Conservation (phyloP, 306 rosid species). For the Cyamopsis tetragonoloba region DNA sequence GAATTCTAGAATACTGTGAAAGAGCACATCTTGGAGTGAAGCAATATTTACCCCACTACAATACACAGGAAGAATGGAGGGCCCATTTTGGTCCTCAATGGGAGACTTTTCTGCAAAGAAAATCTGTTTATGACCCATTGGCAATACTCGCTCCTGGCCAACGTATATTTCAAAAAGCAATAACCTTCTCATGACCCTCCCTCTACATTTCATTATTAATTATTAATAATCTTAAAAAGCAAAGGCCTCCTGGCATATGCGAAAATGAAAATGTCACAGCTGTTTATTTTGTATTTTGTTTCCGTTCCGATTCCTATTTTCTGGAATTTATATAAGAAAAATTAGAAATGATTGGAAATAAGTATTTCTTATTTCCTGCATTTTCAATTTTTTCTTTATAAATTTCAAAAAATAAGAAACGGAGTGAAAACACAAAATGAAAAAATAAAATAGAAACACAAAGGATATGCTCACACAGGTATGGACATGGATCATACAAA, state of each 20-base stretch:
- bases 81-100: constrained; percentile 86
- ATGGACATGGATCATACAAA: constrained; percentile 3
- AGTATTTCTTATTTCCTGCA: no score
- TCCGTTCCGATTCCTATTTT: no score
- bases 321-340: no score
- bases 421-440: no score
- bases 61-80: constrained; percentile 70
- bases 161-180: constrained; percentile 80
- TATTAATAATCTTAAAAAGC: not conserved
- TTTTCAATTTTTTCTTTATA: no score
- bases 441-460: no score
- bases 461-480: not conserved
- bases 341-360: no score
- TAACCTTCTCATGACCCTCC: constrained; percentile 38
- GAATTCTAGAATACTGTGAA: constrained; percentile 78
- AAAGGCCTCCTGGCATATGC: constrained; percentile 2
- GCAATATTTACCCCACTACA: constrained; percentile 87
- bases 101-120: constrained; percentile 69
- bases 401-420: no score
- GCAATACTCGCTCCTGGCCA: constrained; percentile 92
- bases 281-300: no score
- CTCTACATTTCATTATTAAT: not conserved
- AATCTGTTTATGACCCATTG: constrained; percentile 81
- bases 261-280: constrained; percentile 15
- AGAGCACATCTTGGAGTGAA: constrained; percentile 65